A percentile compares a stretch with the other conserved stretches of the same genome.
Evolutionary conservation across 176 grass and related monocot genomes (phyloP).

Genomic region (Bolboschoenus planiculmis): DNA sequence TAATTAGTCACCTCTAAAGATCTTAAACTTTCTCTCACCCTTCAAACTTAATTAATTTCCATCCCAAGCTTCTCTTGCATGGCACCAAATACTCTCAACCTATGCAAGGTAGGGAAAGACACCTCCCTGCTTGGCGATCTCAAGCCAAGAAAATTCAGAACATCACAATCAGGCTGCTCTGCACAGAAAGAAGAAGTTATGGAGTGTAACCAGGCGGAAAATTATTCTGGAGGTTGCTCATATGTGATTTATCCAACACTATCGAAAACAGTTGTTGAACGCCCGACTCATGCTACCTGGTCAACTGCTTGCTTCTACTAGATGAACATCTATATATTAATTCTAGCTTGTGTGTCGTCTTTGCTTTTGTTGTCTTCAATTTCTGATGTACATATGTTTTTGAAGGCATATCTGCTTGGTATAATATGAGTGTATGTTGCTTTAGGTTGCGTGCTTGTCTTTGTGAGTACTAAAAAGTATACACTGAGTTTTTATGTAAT

Average conservation of each 20-base stretch:
- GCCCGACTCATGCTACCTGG: conserved; percentile 7
- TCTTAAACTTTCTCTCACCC: not conserved
- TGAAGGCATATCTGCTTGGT: not conserved
- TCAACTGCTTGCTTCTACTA: not conserved
- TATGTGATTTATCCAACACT: not conserved
- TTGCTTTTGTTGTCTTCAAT: not conserved
- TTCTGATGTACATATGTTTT: conserved; percentile 16
- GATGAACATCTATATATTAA: not conserved
- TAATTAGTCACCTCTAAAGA: too few relatives aligned
- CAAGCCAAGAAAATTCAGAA: conserved; percentile 11
- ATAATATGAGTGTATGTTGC: not conserved
- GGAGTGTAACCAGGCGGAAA: not conserved
- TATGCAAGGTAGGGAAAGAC: not conserved
- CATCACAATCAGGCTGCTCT: not conserved
- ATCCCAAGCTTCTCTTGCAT: conserved; percentile 4
- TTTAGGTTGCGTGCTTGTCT: not conserved
- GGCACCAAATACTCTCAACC: not conserved
- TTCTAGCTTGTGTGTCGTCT: not conserved
- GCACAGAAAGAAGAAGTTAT: not conserved
- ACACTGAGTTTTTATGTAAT: not conserved
- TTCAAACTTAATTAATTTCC: not conserved
- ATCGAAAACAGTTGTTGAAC: not conserved
- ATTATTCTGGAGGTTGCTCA: not conserved
- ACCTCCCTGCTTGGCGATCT: not conserved
- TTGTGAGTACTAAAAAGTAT: not conserved